A percentile compares a stretch with the other conserved stretches of the same genome.
phyloP scores from a whole-genome alignment of 2,329 filamentous ascomycete genomes.

The Aspergillus jensenii region DNA sequence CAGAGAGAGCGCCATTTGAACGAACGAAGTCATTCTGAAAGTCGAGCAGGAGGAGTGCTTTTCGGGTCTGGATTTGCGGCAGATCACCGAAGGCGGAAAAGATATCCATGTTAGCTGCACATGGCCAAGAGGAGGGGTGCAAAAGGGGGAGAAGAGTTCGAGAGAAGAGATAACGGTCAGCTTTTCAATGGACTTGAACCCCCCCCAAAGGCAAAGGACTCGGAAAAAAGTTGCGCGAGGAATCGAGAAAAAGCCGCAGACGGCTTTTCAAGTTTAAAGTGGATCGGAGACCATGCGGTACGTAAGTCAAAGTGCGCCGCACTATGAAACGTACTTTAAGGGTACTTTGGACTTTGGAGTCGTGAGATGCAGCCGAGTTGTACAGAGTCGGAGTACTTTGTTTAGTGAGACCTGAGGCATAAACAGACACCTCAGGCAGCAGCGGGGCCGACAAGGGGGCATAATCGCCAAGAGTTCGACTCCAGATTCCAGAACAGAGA shows the following conservation, averaged over 20 bases:
- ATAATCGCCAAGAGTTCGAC: neutral
- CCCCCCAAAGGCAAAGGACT: too few relatives aligned
- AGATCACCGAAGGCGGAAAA: slow-evolving; percentile 29
- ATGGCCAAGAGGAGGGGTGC: slow-evolving; percentile 19
- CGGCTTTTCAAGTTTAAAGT: neutral
- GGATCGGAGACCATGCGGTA: neutral
- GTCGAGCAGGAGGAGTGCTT: slow-evolving; percentile 79
- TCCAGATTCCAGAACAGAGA: neutral
- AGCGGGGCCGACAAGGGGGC: neutral
- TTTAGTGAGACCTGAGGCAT: neutral
- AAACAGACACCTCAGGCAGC: neutral
- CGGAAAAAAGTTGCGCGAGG: slow-evolving; percentile 1
- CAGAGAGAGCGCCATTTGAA: slow-evolving; percentile 64
- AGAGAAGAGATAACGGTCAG: neutral
- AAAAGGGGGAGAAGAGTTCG: neutral
- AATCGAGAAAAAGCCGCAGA: neutral
- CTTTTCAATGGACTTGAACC: neutral
- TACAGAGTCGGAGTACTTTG: neutral
- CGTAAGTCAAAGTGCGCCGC: neutral
- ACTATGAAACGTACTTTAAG: neutral
- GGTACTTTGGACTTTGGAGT: neutral
- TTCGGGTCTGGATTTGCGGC: slow-evolving; percentile 57
- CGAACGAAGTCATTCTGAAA: slow-evolving; percentile 87
- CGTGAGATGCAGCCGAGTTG: neutral
- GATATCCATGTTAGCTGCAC: slow-evolving; percentile 29